Conservation (phyloP, 495 filamentous ascomycete genomes). For the Letharia columbiana region DNA sequence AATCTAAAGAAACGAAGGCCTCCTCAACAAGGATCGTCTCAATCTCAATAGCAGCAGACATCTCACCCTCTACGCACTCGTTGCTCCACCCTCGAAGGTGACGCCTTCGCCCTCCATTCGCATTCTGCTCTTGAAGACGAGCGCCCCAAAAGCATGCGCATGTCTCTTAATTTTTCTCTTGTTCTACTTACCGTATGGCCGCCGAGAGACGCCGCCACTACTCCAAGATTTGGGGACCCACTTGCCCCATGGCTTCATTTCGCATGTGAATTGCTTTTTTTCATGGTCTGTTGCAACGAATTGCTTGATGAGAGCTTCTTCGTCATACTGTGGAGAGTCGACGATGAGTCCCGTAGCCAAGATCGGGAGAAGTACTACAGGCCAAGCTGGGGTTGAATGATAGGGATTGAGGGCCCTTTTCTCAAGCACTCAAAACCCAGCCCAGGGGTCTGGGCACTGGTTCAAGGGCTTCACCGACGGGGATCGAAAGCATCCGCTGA, state of each 20-base stretch:
- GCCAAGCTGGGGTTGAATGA: no score
- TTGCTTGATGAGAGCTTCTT: no score
- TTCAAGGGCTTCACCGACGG: background rate
- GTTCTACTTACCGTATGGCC: background rate
- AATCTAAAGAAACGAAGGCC: background rate
- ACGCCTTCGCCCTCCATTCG: background rate
- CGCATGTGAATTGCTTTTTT: background rate
- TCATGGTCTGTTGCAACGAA: no score
- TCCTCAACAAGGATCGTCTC: background rate
- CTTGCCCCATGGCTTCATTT: conserved; percentile 3
- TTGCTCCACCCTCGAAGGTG: background rate
- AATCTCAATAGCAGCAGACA: background rate
- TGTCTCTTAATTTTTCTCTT: background rate
- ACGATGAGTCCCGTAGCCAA: no score
- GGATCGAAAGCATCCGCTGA: background rate
- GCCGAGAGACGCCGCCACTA: background rate
- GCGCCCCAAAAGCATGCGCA: background rate
- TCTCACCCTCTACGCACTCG: background rate
- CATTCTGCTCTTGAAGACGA: background rate
- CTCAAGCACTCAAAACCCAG: background rate
- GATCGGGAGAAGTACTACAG: no score
- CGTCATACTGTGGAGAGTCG: no score
- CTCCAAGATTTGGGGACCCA: background rate
- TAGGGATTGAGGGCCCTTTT: background rate
- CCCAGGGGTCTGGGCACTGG: background rate